Evolutionary conservation across 345 rosid species (phyloP), one percentile per base, ranked within the genome.

Genomic region (Durio zibethinus): DNA sequence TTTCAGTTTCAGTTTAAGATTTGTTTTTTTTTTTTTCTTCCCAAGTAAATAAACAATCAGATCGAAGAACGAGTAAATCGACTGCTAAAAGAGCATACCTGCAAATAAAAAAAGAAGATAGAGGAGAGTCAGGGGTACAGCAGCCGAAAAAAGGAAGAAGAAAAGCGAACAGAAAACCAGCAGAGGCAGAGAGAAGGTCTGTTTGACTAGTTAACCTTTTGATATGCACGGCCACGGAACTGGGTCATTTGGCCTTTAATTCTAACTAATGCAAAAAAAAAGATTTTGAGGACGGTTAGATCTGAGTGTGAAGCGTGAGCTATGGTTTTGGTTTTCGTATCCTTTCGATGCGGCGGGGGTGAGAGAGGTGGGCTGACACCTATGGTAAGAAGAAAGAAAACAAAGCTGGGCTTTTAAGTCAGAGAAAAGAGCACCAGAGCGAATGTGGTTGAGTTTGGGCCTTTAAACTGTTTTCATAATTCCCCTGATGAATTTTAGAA

Each of bases 1-100:
- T 76, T 43, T 23, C 64, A 74, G 72, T 76, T 43, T 23, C 20
- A 62, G 38, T 35, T 70, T 47, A 47, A 15, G 40, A 70, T 25
- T 69, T 3, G 5, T 14, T 45, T 70, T 27, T 29, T 14, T 25
- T 69, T 3, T 20, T 7, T 45, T 70, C 8, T 29, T 14, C 36
- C 23, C n/a, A 45, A 27, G 15, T 20, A 16, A 45, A 43, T 15
- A 31, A 20, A 20, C 42, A 31, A 29, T 18, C 27, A 48, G 42
- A 71, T 31, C 7, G 4, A 71, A 50, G 1, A 70, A 25, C 3
- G 38, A 18, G 42, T 15, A 71, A 71, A 71, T 48, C 42, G 27
- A 31, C 18, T 48, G 42, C 27, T 27, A 4, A 31, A 31, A 29
- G 7, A 27, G 11, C 2, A 69, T 68, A 68, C 54, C 36, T 68